Conservation (phyloP, 495 filamentous ascomycete species). For the Cudoniella acicularis region DNA sequence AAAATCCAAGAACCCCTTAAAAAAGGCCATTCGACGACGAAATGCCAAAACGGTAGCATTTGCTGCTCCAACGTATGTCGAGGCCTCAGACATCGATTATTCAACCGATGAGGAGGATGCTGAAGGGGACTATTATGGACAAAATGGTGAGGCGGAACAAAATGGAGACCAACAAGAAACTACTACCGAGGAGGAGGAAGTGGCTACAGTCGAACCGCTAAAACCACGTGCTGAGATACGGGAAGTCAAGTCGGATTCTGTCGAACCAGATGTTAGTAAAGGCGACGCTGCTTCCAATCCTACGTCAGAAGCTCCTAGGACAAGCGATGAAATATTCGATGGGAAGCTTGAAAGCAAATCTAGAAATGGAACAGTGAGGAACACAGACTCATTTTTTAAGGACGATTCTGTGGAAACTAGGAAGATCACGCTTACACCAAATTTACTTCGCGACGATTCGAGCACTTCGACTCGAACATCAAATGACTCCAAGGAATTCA, state of each 20-base stretch:
- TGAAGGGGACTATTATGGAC: constrained; percentile 49
- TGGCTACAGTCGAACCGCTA: constrained; percentile 19
- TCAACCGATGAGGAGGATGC: constrained; percentile 81
- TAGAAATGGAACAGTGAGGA: constrained; percentile 78
- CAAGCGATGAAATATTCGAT: constrained; percentile 69
- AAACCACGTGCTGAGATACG: constrained; percentile 27
- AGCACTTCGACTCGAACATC: constrained; percentile 51
- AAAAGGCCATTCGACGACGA: constrained; percentile 82
- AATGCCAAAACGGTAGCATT: constrained; percentile 91
- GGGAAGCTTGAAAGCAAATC: constrained; percentile 57
- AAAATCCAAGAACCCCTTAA: constrained; percentile 84
- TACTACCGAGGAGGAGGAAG: constrained; percentile 30
- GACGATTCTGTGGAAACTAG: constrained; percentile 92
- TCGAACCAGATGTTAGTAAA: constrained; percentile 27
- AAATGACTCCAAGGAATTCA: constrained; percentile 61
- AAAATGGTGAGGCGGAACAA: constrained; percentile 36
- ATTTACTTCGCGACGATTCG: constrained; percentile 83
- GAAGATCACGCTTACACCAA: constrained; percentile 96
- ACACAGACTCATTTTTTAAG: constrained; percentile 95
- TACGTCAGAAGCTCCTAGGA: constrained; percentile 38
- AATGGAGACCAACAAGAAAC: constrained; percentile 34
- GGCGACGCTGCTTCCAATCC: constrained; percentile 7
- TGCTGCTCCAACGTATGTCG: constrained; percentile 74
- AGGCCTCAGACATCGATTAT: constrained; percentile 87
- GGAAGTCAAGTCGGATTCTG: constrained; percentile 28